These are phyloP conservation scores for Sorghum bicolor DNA, from an alignment of 176 grass and related monocot species.

Conservation along the genomic window DNA sequence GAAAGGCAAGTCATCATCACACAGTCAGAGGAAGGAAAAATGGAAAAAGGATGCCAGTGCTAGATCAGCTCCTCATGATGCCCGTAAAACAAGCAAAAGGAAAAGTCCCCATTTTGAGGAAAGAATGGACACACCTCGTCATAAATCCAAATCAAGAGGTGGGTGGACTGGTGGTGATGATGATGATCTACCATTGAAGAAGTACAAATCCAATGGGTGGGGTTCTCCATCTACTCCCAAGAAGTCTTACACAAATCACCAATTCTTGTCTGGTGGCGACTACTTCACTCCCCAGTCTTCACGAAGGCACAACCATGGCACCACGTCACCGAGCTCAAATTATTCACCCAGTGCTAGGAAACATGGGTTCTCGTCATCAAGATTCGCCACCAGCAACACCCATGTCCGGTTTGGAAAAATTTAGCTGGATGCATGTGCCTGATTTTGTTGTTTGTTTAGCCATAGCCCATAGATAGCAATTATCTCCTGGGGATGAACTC, in stretches of 20 bases:
- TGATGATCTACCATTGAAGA: slow-evolving; percentile 48
- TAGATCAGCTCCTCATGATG: slow-evolving; percentile 65
- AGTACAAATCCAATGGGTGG: slow-evolving; percentile 54
- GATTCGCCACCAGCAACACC: slow-evolving; percentile 31
- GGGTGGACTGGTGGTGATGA: slow-evolving; percentile 60
- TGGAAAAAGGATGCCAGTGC: slow-evolving; percentile 35
- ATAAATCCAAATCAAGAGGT: slow-evolving; percentile 63
- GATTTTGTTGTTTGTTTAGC: slow-evolving; percentile 25
- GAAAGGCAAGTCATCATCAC: slow-evolving; percentile 39
- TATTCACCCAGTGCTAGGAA: slow-evolving; percentile 34
- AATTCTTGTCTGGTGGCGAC: slow-evolving; percentile 14
- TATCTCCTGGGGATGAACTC: slow-evolving; percentile 16
- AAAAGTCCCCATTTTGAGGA: slow-evolving; percentile 53
- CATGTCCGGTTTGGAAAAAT: slow-evolving; percentile 37
- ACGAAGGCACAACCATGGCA: slow-evolving; percentile 20
- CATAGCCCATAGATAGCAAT: neutral
- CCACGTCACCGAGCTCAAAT: slow-evolving; percentile 7
- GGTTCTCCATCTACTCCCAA: slow-evolving; percentile 44
- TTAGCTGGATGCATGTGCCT: slow-evolving; percentile 10
- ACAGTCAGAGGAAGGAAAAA: slow-evolving; percentile 40
- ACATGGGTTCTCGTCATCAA: slow-evolving; percentile 29
- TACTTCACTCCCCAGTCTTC: slow-evolving; percentile 53
- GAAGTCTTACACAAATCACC: slow-evolving; percentile 32
- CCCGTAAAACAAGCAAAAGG: slow-evolving; percentile 44
- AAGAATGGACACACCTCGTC: slow-evolving; percentile 31